Evolutionary conservation across 768 basidiomycete genomes (phyloP), one percentile per base, ranked within the genome.

Genomic region (Collybiopsis luxurians): DNA sequence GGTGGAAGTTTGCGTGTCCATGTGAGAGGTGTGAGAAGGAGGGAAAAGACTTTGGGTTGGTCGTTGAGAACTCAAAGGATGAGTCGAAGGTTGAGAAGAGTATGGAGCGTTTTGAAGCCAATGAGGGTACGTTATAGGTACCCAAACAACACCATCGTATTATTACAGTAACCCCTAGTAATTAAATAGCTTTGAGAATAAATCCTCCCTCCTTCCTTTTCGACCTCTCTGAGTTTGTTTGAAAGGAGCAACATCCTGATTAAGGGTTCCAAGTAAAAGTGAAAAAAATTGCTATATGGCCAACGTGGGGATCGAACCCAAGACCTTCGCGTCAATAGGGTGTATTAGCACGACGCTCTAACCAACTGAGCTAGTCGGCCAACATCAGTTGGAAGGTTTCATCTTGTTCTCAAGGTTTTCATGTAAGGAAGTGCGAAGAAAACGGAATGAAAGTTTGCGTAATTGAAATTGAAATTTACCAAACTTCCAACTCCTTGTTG

Each of bases 281-380:
- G 3, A 42, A n/a, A 15, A 7, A 10, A 45, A 45, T 24, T 24
- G 27, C 15, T 4, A 19, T 3, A 38, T 85, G 83, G 84, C 84
- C 83, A 84, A 84, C 81, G 80, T 84, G 83, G 83, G 84, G 84
- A 79, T 85, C 83, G 84, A 85, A 86, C 84, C 84, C 84, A 86
- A 81, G 85, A 85, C 84, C 83, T 86, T 85, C 82, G 84, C 80
- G 82, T 44, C 44, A 44, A 45, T 7, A 6, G n/a, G n/a, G n/a
- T n/a, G 13, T 81, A 86, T 87, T 88, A 89, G 87, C 84, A 87
- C 87, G 83, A 88, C 87, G 87, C 87, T 89, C 87, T 89, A 89
- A 90, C 88, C 88, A 89, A 77, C 88, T 90, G 87, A 90, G 88
- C 87, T 89, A 90, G 85, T 83, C 87, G 31, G 31, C 31, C 31